Percentiles rank a stretch among this genome's conserved stretches.
phyloP scores from a whole-genome alignment of 176 grass and related monocot species.

The Avena sativa region DNA sequence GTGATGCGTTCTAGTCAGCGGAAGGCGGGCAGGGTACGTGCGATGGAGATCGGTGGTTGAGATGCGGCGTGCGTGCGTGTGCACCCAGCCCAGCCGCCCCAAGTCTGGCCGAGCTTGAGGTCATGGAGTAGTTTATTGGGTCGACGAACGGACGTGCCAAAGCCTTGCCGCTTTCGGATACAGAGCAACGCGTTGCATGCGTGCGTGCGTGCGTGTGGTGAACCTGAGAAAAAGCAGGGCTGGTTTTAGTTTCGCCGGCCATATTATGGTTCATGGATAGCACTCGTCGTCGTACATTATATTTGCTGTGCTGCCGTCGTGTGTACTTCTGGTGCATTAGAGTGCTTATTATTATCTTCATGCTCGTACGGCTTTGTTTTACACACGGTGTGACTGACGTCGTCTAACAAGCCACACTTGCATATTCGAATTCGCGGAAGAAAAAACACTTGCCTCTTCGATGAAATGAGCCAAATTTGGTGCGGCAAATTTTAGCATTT shows the following conservation, averaged over 20 bases:
- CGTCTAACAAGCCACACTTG: background rate
- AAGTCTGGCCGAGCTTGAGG: background rate
- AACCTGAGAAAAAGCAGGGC: background rate
- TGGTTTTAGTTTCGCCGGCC: too few species aligned
- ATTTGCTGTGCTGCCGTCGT: too few species aligned
- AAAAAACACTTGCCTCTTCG: background rate
- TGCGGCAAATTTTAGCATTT: background rate
- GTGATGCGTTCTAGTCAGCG: background rate
- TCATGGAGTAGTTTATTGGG: slow-evolving; percentile 8
- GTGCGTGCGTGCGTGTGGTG: background rate
- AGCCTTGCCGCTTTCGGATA: background rate
- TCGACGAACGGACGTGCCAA: background rate
- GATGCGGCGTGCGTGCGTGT: slow-evolving; percentile 1
- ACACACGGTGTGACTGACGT: too few species aligned
- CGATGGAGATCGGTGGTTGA: background rate
- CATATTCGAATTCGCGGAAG: too few species aligned
- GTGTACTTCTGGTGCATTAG: background rate
- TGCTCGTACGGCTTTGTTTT: background rate
- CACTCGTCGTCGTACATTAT: too few species aligned
- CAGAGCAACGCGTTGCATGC: background rate
- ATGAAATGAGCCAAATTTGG: background rate
- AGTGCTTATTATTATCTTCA: background rate
- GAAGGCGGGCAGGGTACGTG: background rate
- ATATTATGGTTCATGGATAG: too few species aligned
- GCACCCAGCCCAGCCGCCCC: background rate